Percentiles rank a stretch among this genome's conserved stretches.
These are phyloP conservation scores for Vitis amurensis DNA, from an alignment of 164 flowering plant genomes.

Conservation along the genomic window DNA sequence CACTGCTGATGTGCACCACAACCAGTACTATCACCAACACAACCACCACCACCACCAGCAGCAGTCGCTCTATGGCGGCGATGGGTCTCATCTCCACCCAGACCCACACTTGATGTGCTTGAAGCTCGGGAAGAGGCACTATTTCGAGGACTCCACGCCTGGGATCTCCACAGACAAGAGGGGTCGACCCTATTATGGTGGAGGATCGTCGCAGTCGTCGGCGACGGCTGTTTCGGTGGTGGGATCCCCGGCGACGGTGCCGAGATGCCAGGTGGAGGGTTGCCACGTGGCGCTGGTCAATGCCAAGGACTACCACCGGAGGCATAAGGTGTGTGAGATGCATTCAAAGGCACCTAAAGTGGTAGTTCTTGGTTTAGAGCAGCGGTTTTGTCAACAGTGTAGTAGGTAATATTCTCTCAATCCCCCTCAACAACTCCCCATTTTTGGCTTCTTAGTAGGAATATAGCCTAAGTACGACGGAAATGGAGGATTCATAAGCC, in stretches of 20 bases:
- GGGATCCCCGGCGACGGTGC: slow-evolving; percentile 26
- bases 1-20: slow-evolving; percentile 7
- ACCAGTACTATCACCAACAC: background rate
- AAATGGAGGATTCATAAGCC: no score
- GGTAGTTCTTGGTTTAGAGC: slow-evolving; percentile 54
- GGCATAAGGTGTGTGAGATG: slow-evolving; percentile 80
- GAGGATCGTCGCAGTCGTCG: slow-evolving; percentile 2
- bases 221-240: slow-evolving; percentile 13
- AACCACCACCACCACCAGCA: background rate
- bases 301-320: slow-evolving; percentile 69
- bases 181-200: slow-evolving; percentile 28
- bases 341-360: slow-evolving; percentile 79
- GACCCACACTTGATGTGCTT: slow-evolving; percentile 65
- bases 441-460: background rate
- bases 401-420: slow-evolving; percentile 46
- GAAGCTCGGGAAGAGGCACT: slow-evolving; percentile 68
- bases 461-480: background rate
- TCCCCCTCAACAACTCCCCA: background rate
- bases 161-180: slow-evolving; percentile 34
- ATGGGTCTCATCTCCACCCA: slow-evolving; percentile 20
- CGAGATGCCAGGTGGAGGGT: slow-evolving; percentile 79
- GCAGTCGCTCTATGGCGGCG: slow-evolving; percentile 21
- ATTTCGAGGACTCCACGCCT: slow-evolving; percentile 44
- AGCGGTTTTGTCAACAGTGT: slow-evolving; percentile 83
- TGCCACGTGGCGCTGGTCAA: slow-evolving; percentile 48